Evolutionary conservation across 2,329 filamentous ascomycete genomes (phyloP), one percentile per base, ranked within the genome.

Genomic region (Ambrosiella xylebori): DNA sequence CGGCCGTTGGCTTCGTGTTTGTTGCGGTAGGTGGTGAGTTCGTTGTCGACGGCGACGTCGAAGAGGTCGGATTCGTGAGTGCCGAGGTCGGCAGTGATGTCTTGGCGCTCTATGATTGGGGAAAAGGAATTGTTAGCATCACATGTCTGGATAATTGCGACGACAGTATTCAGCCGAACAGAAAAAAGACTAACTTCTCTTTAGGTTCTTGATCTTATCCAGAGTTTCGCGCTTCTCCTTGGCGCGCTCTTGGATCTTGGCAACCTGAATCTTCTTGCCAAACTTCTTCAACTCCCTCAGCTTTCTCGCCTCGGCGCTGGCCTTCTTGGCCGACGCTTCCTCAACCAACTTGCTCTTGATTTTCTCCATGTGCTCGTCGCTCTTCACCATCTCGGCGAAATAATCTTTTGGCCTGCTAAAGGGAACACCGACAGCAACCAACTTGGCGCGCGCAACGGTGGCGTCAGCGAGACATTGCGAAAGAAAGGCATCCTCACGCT

Each of bases 381-480:
- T 88, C 80, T 97, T 97, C 66, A 96, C 84, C 90, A 97, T 98
- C 76, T 98, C 93, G 50, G 93, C 93, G 66, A 98, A 98, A 74
- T 95, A 98, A 73, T 98, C 93, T 58, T 81, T 84, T 2, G 93
- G 93, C 8, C 93, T 80, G 36, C 88, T 85, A 72, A 98, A 98
- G 6, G 86, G 80, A 0, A 91, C 78, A 7, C 85, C 85, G 70
- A 96, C 91, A 62, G 85, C 83, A 67, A 86, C 85, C 27, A 98
- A 77, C 61, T 83, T 74, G n/a, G 74, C 70, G 58, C 91, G 85
- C 1, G 81, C 93, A 61, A 80, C 73, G 63, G 83, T 80, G 3
- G 85, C 88, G 1, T 88, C 88, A 40, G 86, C 82, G 44, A 95
- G 80, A 53, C 85, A 86, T 73, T 97, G 90, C 65, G 85, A 83